phyloP scores from a whole-genome alignment of 768 basidiomycete species.

The Tulasnella calospora region DNA sequence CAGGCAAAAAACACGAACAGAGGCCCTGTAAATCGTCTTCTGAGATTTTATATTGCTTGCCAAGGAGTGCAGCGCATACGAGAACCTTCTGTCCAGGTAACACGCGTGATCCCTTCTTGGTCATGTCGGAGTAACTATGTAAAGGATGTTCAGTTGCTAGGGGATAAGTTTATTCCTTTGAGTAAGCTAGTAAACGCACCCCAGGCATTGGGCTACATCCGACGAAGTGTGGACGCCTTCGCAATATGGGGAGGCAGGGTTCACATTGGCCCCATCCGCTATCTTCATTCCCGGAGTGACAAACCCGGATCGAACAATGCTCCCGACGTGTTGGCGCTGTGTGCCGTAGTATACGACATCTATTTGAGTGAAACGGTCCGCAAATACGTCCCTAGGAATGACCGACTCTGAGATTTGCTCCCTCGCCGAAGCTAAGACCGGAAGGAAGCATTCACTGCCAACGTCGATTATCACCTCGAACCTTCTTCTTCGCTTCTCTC shows the following conservation, averaged over 20 bases:
- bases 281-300: background rate
- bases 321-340: background rate
- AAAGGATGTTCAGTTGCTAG: background rate
- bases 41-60: background rate
- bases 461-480: background rate
- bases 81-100: background rate
- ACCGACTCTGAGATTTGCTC: too few relatives aligned
- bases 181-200: background rate
- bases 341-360: background rate
- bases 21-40: background rate
- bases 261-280: background rate
- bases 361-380: background rate
- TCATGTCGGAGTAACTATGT: background rate
- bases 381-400: background rate
- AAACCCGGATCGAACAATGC: background rate
- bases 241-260: background rate
- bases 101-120: background rate
- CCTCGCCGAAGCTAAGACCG: too few relatives aligned
- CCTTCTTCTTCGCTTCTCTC: background rate
- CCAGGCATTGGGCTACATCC: background rate
- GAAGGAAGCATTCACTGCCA: background rate
- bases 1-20: background rate
- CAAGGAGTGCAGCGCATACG: background rate
- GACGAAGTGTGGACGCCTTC: background rate
- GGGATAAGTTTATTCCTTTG: background rate